phyloP scores from a whole-genome alignment of 208 protist species.

The Wallacemonas rigidus region DNA sequence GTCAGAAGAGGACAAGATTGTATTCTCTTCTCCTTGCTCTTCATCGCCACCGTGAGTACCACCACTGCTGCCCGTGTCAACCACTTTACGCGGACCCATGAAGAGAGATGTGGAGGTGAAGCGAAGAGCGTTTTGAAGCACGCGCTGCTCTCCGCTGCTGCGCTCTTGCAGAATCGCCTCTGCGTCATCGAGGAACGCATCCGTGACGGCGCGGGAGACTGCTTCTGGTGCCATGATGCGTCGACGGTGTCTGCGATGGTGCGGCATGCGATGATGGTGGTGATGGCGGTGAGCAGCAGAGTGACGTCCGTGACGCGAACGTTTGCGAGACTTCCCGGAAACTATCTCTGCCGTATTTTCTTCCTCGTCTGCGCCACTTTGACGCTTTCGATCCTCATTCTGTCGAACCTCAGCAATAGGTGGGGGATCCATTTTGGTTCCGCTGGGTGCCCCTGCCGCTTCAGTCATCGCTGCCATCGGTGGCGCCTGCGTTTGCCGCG shows the following conservation, averaged over 20 bases:
- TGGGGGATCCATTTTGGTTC: no score
- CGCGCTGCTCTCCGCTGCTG: conserved; percentile 36
- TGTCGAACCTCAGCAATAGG: no score
- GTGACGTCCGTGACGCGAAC: background rate
- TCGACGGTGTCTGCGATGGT: conserved; percentile 4
- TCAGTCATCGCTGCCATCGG: background rate
- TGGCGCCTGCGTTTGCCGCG: background rate
- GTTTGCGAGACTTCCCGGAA: background rate
- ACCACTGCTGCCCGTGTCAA: conserved; percentile 20
- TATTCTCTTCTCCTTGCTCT: background rate
- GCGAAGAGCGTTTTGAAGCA: conserved; percentile 57
- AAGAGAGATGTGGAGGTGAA: conserved; percentile 77
- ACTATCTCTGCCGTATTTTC: background rate
- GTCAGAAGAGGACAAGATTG: no score
- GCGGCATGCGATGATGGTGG: background rate
- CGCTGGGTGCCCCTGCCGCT: background rate
- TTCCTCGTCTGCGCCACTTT: conserved; percentile 7
- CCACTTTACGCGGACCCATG: conserved; percentile 64
- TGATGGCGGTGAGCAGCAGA: background rate
- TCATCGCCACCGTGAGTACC: background rate
- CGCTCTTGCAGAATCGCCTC: conserved; percentile 44
- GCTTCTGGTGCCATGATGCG: conserved; percentile 37
- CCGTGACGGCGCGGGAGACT: conserved; percentile 47
- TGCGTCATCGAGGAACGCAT: conserved; percentile 59
- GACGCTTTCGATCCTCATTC: no score